A percentile compares a stretch with the other conserved stretches of the same genome.
Evolutionary conservation across 495 filamentous ascomycete species (phyloP).

Genomic region (Collariella sp.): DNA sequence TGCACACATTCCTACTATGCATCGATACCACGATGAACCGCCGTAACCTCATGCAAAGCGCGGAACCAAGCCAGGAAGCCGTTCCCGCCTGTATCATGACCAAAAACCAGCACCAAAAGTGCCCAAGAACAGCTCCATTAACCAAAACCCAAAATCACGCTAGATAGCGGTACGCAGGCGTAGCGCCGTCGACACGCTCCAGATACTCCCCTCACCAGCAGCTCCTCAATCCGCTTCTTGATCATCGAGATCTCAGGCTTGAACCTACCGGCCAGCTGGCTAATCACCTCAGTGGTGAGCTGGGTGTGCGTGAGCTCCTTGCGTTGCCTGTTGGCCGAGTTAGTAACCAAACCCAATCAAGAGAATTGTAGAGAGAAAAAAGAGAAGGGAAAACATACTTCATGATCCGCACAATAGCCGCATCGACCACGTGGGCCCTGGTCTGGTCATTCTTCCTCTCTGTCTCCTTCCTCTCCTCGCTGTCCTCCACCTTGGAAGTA

Average conservation of each 20-base stretch:
- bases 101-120: not conserved
- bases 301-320: conserved; percentile 73
- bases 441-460: conserved; percentile 80
- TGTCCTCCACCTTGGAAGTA: conserved; percentile 78
- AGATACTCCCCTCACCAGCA: conserved; percentile 91
- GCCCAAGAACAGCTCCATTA: not conserved
- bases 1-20: not conserved
- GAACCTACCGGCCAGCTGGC: conserved; percentile 70
- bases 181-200: conserved; percentile 69
- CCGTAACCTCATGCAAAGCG: too few species aligned
- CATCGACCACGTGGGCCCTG: conserved; percentile 69
- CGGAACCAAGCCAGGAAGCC: not conserved
- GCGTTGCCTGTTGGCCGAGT: conserved; percentile 57
- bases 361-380: not conserved
- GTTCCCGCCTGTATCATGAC: too few species aligned
- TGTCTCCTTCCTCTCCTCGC: conserved; percentile 75
- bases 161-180: conserved; percentile 69
- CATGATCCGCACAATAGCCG: conserved; percentile 90
- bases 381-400: conserved; percentile 50
- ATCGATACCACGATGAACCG: not conserved
- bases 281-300: conserved; percentile 76
- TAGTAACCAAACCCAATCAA: conserved; percentile 7
- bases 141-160: too few species aligned
- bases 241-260: conserved; percentile 83
- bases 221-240: conserved; percentile 86